Percentiles rank a stretch among this genome's conserved stretches.
Evolutionary conservation across 305 asterid species (phyloP).

Genomic region (Plantago lanceolata): DNA sequence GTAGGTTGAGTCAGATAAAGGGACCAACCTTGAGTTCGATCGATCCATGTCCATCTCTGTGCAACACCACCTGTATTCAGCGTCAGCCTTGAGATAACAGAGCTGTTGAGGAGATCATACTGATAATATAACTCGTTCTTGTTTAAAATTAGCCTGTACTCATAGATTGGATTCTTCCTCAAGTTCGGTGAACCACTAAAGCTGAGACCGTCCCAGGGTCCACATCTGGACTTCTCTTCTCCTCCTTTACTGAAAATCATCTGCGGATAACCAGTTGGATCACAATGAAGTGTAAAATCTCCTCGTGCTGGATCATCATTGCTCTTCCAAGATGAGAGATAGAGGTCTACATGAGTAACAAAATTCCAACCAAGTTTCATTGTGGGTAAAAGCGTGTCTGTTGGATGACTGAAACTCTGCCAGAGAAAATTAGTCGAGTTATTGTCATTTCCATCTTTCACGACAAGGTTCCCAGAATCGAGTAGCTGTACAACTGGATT

Average conservation of each 20-base stretch:
- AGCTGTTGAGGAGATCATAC: neutral
- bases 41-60: conserved; percentile 12
- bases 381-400: conserved; percentile 10
- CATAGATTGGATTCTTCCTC: conserved; percentile 10
- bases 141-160: conserved; percentile 3
- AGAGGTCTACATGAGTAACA: neutral
- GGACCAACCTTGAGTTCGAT: conserved; percentile 19
- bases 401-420: conserved; percentile 7
- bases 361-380: conserved; percentile 12
- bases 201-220: conserved; percentile 10
- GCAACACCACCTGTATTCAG: conserved; percentile 11
- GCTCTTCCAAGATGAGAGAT: conserved; percentile 12
- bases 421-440: neutral
- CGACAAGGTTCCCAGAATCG: conserved; percentile 18
- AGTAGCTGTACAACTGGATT: conserved; percentile 6
- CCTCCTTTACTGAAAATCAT: conserved; percentile 3
- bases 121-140: conserved; percentile 11
- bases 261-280: conserved; percentile 36
- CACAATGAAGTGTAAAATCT: conserved; percentile 15
- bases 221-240: conserved; percentile 1
- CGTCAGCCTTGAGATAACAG: conserved; percentile 15
- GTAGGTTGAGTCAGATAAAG: conserved; percentile 3
- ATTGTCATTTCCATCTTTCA: conserved; percentile 4
- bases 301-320: conserved; percentile 24
- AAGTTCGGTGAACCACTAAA: conserved; percentile 22